Conservation (phyloP, 495 filamentous ascomycete genomes). For the Alectoria sarmentosa region DNA sequence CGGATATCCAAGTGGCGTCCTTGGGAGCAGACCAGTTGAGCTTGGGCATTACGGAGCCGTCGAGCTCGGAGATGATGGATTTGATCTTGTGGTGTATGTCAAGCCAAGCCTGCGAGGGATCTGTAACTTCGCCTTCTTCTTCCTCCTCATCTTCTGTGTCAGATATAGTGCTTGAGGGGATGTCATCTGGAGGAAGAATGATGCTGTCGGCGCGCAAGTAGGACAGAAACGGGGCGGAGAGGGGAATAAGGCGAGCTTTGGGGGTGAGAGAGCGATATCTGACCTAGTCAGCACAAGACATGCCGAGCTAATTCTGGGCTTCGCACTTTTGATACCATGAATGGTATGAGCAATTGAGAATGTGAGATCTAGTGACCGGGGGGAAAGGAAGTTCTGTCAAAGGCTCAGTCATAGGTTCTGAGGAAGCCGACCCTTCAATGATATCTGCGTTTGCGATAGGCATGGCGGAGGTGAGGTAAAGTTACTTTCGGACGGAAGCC, state of each 20-base stretch:
- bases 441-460: slow-evolving; percentile 16
- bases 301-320: not conserved
- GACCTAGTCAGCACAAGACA: slow-evolving; percentile 18
- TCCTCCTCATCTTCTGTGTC: slow-evolving; percentile 34
- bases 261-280: slow-evolving; percentile 77
- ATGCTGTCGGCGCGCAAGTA: slow-evolving; percentile 95
- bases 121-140: slow-evolving; percentile 40
- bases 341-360: slow-evolving; percentile 90
- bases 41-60: slow-evolving; percentile 80
- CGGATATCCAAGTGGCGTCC: slow-evolving; percentile 91
- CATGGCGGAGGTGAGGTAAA: slow-evolving; percentile 11
- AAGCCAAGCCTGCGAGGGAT: slow-evolving; percentile 54
- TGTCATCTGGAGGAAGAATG: slow-evolving; percentile 60
- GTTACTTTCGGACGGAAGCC: too few relatives aligned
- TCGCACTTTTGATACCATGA: slow-evolving; percentile 74
- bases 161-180: slow-evolving; percentile 32
- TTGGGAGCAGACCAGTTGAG: slow-evolving; percentile 97
- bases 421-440: not conserved
- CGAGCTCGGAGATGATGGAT: slow-evolving; percentile 66
- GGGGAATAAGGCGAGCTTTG: slow-evolving; percentile 74
- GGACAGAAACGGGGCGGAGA: slow-evolving; percentile 63
- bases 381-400: slow-evolving; percentile 59
- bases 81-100: slow-evolving; percentile 72
- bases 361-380: slow-evolving; percentile 74
- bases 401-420: slow-evolving; percentile 16